Evolutionary conservation across 305 asterid species (phyloP).

Genomic region (Fraxinus latifolia): DNA sequence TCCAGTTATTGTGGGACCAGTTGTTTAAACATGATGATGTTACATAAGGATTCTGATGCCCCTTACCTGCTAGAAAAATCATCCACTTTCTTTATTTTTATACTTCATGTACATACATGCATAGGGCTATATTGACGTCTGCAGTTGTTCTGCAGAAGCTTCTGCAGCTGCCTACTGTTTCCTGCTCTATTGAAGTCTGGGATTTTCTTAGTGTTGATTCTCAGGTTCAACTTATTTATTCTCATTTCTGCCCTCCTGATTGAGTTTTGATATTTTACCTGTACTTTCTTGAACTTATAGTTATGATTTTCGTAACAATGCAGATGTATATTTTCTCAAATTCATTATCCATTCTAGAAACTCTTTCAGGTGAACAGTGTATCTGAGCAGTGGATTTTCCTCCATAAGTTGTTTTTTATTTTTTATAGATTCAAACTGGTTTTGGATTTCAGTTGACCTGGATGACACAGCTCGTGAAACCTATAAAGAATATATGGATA

Average conservation of each 20-base stretch:
- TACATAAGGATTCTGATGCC: neutral
- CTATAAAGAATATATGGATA: conserved; percentile 44
- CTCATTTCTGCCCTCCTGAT: conserved; percentile 13
- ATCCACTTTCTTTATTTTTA: conserved; percentile 12
- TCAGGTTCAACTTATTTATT: conserved; percentile 57
- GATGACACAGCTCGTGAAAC: conserved; percentile 44
- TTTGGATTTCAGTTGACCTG: conserved; percentile 45
- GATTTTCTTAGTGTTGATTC: conserved; percentile 98
- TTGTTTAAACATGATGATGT: neutral
- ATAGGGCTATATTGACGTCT: conserved; percentile 16
- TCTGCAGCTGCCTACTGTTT: conserved; percentile 82
- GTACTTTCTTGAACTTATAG: conserved; percentile 24
- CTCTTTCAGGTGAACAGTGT: conserved; percentile 68
- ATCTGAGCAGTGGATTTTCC: conserved; percentile 21
- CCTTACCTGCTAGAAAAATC: conserved; percentile 6
- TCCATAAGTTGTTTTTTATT: conserved; percentile 1
- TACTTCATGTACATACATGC: conserved; percentile 7
- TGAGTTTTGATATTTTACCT: conserved; percentile 9
- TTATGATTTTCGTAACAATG: conserved; percentile 26
- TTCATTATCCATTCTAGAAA: conserved; percentile 79
- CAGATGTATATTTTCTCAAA: conserved; percentile 89
- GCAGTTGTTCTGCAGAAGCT: conserved; percentile 60
- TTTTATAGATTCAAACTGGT: conserved; percentile 19
- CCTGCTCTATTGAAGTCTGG: conserved; percentile 94
- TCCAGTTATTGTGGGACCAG: conserved; percentile 1